Evolutionary conservation across 2,329 filamentous ascomycete genomes (phyloP), one percentile per base, ranked within the genome.

Genomic region (Cercospora sesami): DNA sequence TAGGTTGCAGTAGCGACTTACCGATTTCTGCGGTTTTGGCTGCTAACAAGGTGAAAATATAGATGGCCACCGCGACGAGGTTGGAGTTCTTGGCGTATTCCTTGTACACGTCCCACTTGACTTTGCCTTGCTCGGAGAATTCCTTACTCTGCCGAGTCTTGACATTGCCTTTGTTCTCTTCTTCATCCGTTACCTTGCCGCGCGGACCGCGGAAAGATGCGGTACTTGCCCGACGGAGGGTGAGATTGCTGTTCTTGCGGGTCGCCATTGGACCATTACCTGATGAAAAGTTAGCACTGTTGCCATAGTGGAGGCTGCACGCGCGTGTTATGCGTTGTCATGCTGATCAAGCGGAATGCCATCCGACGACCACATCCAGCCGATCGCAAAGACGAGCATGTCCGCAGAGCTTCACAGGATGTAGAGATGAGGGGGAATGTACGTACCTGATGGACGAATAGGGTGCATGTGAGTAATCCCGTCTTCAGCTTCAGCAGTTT

Each of bases 71-170:
- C 12, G 95, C 96, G 66, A 87, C 83, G 16, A 97, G 80, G 78
- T 98, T 97, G 83, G 92, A 97, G 68, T 93, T 93, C 81, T 93
- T 97, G 66, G 95, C 96, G 76, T 99, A 99, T 80, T 97, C 94
- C 59, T 85, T 84, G 77, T 99, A 99, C 30, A 99, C 94, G 72
- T 89, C 87, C 94, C 95, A 98, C 80, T 97, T 98, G 74, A 99
- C 95, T 79, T 98, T 97, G 76, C 95, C 95, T 81, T 99, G 93
- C 79, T 99, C 93, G 2, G 88, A 86, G 73, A 91, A 90, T 79
- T 99, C 95, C 80, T 97, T 96, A 66, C 85, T 86, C 80, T 97
- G 94, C 77, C 90, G 92, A 55, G 91, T 93, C 81, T 92, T 94
- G 75, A 90, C 53, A 10, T 70, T 72, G 45, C 72, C 72, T 64